Percentiles rank a stretch among this genome's conserved stretches.
phyloP scores from a whole-genome alignment of 2,329 filamentous ascomycete genomes.

The Hawksworthiomyces lignivorus region DNA sequence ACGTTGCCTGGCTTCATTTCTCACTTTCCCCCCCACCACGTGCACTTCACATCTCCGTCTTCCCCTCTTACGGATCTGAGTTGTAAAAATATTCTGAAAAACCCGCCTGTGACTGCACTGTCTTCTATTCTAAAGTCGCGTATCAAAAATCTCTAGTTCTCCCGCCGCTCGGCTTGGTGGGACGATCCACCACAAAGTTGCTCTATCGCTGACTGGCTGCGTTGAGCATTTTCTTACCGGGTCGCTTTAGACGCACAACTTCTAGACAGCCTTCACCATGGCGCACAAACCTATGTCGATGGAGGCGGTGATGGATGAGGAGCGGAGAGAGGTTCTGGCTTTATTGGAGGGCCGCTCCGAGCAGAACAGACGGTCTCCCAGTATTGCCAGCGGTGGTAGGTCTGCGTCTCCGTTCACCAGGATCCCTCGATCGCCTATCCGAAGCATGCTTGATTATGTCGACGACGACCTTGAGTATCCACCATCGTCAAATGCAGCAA shows the following conservation, averaged over 20 bases:
- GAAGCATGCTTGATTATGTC: slow-evolving; percentile 59
- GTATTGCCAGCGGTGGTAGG: slow-evolving; percentile 28
- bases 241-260: no score
- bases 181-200: not conserved
- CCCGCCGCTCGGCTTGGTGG: no score
- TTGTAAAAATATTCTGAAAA: no score
- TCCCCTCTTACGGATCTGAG: no score
- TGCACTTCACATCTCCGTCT: slow-evolving; percentile 8
- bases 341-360: slow-evolving; percentile 48
- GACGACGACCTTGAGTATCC: slow-evolving; percentile 29
- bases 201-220: no score
- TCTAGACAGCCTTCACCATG: slow-evolving; percentile 22
- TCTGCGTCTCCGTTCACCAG: slow-evolving; percentile 47
- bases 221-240: no score
- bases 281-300: slow-evolving; percentile 56
- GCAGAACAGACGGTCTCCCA: slow-evolving; percentile 17
- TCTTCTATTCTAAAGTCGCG: no score
- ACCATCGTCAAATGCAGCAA: slow-evolving; percentile 24
- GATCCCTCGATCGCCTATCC: slow-evolving; percentile 54
- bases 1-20: slow-evolving; percentile 2
- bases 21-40: slow-evolving; percentile 9
- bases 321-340: slow-evolving; percentile 64
- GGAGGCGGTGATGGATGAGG: slow-evolving; percentile 69
- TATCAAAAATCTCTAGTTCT: no score
- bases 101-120: no score